Base-by-base conservation (phyloP, 139 green algal species). In the Eudorina sp. region DNA sequence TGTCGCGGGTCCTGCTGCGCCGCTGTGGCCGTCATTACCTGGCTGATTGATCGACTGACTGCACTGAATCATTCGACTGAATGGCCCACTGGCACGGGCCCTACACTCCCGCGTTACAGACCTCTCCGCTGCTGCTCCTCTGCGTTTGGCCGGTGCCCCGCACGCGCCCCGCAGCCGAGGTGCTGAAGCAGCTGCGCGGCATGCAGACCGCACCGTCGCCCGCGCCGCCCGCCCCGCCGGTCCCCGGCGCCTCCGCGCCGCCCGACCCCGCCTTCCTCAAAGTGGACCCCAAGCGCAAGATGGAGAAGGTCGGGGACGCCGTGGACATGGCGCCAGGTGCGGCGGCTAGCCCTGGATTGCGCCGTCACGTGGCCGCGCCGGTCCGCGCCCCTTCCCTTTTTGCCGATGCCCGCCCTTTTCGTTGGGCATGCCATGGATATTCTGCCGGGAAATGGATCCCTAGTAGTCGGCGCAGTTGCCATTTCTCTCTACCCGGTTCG, bases 181-280 rank as follows among this genome's bases (percentile, higher is more conserved):
- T 83, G 48, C 75, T 83, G 5, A 83, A 83, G 75, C 75, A 83
- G 75, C 75, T 83, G 40, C 75, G 75, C 18, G 75, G 51, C 75
- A 83, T 83, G 48, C 48, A 68, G 48, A 23, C 34, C 40, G 51
- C 31, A 19, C 31, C 11, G 14, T 83, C 75, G 48, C 75, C 75
- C 19, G 75, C 75, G 75, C 75, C 75, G 18, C 75, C 75, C 48
- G 75, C 75, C 18, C 75, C 73, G 73, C 45, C 73, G 45, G 45
- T 51, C 16, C 73, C 75, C 31, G 31, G 31, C 75, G 6, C 75
- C 48, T n/a, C 75, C 51, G 23, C 75, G 6, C 31, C 45, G 48
- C 34, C 46, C n/a, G 75, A 83, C 51, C 75, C 75, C n/a, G 75
- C 75, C 75, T 83, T 83, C 48, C 75, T 83, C 46, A 83, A 69